These are phyloP conservation scores for Pichia sp. DNA, from an alignment of 1,139 yeast species.

Conservation along the genomic window DNA sequence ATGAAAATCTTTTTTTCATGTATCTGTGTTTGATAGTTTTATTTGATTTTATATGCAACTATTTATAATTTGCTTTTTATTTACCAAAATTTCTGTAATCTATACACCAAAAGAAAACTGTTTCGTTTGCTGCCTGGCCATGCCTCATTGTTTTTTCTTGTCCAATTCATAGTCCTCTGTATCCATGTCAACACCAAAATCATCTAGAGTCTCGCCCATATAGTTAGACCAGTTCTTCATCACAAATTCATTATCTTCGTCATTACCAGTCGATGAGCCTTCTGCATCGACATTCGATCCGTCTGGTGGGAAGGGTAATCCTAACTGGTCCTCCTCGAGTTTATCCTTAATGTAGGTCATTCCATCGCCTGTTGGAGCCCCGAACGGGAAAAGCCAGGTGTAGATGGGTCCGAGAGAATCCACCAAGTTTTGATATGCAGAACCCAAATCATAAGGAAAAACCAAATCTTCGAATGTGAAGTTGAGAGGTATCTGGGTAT, in stretches of 20 bases:
- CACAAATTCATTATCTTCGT: conserved; percentile 19
- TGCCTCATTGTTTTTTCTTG: conserved; percentile 7
- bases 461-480: conserved; percentile 55
- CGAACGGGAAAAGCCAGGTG: conserved; percentile 70
- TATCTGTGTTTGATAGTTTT: conserved; percentile 4
- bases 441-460: conserved; percentile 76
- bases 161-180: conserved; percentile 40
- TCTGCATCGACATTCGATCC: conserved; percentile 45
- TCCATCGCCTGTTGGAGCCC: conserved; percentile 52
- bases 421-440: conserved; percentile 49
- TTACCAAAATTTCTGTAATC: background rate
- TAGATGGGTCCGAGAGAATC: conserved; percentile 54
- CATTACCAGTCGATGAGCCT: background rate
- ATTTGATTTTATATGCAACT: background rate
- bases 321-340: conserved; percentile 51
- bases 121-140: background rate
- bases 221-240: conserved; percentile 58
- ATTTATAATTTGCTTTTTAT: conserved; percentile 6
- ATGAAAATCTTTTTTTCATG: background rate
- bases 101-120: background rate
- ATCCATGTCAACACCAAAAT: conserved; percentile 83
- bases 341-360: conserved; percentile 50
- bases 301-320: conserved; percentile 88
- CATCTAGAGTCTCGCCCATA: conserved; percentile 75
- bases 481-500: conserved; percentile 27